Evolutionary conservation across 352 stramenopile genomes (phyloP).

Genomic region (Pythium brassicae): DNA sequence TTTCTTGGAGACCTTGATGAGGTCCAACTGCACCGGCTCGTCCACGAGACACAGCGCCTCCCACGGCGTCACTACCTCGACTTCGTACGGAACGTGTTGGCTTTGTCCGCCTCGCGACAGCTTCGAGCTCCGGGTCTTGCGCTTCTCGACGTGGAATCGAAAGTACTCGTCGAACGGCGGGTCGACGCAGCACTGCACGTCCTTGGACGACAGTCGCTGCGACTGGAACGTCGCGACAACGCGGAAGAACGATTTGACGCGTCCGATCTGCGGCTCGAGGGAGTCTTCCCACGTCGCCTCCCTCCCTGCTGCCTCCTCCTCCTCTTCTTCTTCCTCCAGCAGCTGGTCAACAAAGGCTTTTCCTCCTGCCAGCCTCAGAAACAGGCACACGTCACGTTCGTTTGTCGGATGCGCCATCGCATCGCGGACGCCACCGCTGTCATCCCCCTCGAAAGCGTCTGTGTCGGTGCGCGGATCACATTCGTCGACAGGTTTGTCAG

Average conservation of each 20-base stretch:
- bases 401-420: conserved; percentile 4
- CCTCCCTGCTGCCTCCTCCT: conserved; percentile 10
- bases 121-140: conserved; percentile 10
- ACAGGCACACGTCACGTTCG: conserved; percentile 28
- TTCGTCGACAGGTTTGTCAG: neutral
- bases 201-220: conserved; percentile 41
- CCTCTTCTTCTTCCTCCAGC: conserved; percentile 20
- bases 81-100: conserved; percentile 27
- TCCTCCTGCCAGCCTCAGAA: conserved; percentile 49
- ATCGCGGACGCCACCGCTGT: neutral
- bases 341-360: conserved; percentile 78
- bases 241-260: conserved; percentile 47
- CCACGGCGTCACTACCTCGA: conserved; percentile 61
- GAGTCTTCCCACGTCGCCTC: neutral
- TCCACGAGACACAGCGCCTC: conserved; percentile 64
- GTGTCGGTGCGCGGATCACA: neutral
- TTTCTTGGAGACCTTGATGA: conserved; percentile 61
- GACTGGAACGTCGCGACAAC: conserved; percentile 48
- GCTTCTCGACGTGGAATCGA: conserved; percentile 43
- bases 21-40: conserved; percentile 49
- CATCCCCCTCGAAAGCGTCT: neutral
- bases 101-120: conserved; percentile 7
- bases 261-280: conserved; percentile 30
- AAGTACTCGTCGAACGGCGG: conserved; percentile 72
- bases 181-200: conserved; percentile 50